phyloP scores from a whole-genome alignment of 2,329 filamentous ascomycete genomes.

The Beauveria brongniartii region DNA sequence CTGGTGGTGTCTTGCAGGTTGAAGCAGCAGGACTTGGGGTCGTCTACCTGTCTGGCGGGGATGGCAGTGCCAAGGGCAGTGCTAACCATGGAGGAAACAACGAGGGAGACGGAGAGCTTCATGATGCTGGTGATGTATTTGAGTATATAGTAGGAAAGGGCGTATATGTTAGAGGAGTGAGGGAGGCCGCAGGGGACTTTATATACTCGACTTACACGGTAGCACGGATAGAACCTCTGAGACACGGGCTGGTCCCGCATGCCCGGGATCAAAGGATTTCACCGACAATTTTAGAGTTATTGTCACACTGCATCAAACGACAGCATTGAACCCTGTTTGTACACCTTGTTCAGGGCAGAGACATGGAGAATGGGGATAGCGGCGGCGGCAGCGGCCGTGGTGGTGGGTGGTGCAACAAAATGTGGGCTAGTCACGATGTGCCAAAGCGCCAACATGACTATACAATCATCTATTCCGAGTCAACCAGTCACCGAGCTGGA shows the following conservation, averaged over 20 bases:
- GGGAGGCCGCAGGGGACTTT: constrained; percentile 16
- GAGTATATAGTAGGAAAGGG: constrained; percentile 8
- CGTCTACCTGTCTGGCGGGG: constrained; percentile 12
- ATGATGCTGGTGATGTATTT: neutral
- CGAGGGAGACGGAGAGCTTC: neutral
- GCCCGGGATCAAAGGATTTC: neutral
- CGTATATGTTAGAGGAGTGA: constrained; percentile 2
- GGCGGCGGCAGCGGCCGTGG: no score
- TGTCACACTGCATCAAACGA: neutral
- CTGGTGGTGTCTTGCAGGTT: constrained; percentile 20
- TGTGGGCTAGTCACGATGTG: neutral
- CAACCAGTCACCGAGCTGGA: neutral
- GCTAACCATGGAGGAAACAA: neutral
- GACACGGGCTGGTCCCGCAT: neutral
- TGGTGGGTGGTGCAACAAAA: neutral
- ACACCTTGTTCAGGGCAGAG: neutral
- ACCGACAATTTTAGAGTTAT: neutral
- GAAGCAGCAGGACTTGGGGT: constrained; percentile 25
- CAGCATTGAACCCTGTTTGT: neutral
- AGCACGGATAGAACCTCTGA: neutral
- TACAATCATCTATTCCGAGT: neutral
- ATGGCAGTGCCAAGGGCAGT: constrained; percentile 13
- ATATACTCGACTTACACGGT: constrained; percentile 3
- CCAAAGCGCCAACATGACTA: neutral
- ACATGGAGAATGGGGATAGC: neutral